These are phyloP conservation scores for Xerocomellus amylosporus DNA, from an alignment of 768 basidiomycete genomes.

Conservation along the genomic window DNA sequence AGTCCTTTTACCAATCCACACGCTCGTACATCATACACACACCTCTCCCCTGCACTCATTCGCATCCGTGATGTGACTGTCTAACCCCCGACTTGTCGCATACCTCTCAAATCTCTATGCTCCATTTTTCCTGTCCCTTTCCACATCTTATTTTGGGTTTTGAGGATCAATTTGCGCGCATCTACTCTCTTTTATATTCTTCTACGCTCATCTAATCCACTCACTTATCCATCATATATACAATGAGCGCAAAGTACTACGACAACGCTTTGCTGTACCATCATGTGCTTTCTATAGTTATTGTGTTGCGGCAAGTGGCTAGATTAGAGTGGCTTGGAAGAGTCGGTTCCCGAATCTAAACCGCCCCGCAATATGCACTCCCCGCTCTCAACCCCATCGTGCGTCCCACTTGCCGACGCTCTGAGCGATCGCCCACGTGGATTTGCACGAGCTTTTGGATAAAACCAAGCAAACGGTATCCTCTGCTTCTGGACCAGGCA, in stretches of 20 bases:
- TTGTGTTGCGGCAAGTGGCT: constrained; percentile 29
- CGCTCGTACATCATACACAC: constrained; percentile 59
- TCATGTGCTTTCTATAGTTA: constrained; percentile 33
- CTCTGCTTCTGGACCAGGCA: constrained; percentile 49
- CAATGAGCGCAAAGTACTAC: constrained; percentile 25
- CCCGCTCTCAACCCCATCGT: constrained; percentile 40
- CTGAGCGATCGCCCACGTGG: constrained; percentile 46
- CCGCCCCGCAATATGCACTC: constrained; percentile 41
- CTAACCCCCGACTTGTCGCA: constrained; percentile 2
- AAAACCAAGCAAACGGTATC: constrained; percentile 51
- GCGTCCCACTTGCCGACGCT: constrained; percentile 42
- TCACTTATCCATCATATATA: constrained; percentile 38
- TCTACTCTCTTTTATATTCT: constrained; percentile 24
- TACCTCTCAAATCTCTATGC: not conserved
- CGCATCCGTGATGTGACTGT: constrained; percentile 43
- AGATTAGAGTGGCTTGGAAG: constrained; percentile 30
- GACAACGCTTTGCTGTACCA: constrained; percentile 32
- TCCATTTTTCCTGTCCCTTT: constrained; percentile 9
- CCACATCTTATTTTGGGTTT: constrained; percentile 12
- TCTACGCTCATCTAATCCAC: constrained; percentile 31
- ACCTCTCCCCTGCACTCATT: constrained; percentile 47
- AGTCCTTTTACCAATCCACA: constrained; percentile 55
- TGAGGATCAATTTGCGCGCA: constrained; percentile 9
- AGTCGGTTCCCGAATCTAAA: constrained; percentile 23
- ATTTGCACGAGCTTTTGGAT: constrained; percentile 12